phyloP scores from a whole-genome alignment of 495 filamentous ascomycete genomes.

The Daldinia childiae region DNA sequence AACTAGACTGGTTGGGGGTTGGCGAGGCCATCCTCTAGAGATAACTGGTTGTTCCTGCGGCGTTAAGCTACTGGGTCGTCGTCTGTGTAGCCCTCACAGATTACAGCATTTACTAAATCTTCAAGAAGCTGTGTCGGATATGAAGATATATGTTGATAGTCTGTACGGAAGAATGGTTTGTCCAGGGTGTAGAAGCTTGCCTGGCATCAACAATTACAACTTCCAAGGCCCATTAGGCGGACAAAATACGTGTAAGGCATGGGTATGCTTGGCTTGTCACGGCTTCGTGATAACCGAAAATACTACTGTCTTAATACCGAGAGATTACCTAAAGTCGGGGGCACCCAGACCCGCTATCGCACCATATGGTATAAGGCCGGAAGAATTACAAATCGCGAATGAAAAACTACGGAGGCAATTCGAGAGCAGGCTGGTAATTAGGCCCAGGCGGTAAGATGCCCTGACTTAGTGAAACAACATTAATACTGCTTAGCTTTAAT shows the following conservation, averaged over 20 bases:
- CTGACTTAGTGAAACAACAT: neutral
- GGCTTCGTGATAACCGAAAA: neutral
- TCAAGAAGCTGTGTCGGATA: neutral
- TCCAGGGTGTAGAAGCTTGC: neutral
- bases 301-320: neutral
- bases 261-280: conserved; percentile 21
- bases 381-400: neutral
- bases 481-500: too few relatives aligned
- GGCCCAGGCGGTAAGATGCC: too few relatives aligned
- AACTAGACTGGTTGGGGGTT: neutral
- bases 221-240: neutral
- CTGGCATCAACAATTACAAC: conserved; percentile 10
- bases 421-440: too few relatives aligned
- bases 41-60: conserved; percentile 19
- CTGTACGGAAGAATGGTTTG: conserved; percentile 19
- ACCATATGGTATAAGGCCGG: neutral
- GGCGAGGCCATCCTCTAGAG: neutral
- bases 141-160: neutral
- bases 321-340: neutral
- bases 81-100: conserved; percentile 23
- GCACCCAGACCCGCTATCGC: neutral
- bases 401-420: neutral
- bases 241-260: neutral
- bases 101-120: conserved; percentile 15
- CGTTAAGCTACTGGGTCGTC: conserved; percentile 3